Base-by-base conservation (phyloP, 805 yeast species). In the Metschnikowia borealis region DNA sequence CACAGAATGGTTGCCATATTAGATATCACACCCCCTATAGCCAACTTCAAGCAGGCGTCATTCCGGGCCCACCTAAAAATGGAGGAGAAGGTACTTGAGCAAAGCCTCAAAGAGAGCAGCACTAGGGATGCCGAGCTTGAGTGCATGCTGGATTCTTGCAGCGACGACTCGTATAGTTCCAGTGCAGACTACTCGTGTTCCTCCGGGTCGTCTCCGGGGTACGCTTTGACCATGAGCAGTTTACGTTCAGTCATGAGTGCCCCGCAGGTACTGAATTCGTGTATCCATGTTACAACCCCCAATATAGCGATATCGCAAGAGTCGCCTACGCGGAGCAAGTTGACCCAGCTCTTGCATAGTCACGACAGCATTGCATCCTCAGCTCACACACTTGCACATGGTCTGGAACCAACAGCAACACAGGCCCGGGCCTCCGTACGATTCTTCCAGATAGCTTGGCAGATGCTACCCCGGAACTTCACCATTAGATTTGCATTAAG, bases 81-180 rank as follows among this genome's bases (percentile, higher is more conserved):
- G 15, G 45, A 42, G 31, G 45, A 42, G 31, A 42, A n/a, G 20
- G 38, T 31, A 26, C 45, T 42, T 18, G 45, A 42, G 8, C 39
- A 21, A 26, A 35, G 23, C n/a, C 29, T 34, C 23, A 23, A 26
- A 17, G 17, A 26, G 15, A 44, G 40, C 15, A 17, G 7, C 8
- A 44, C 15, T 23, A 37, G 32, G n/a, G 38, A 44, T 17, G 17
- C 32, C 21, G 46, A 44, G 33, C 46, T 36, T 4, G 46, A 44
- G 5, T 15, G 46, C 34, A 8, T 44, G 40, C 46, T 44, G 39
- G 46, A 44, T 8, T 44, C 33, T 15, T 35, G 46, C 46, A 36
- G 46, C 34, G 46, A 44, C 11, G 46, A 44, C 17, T 44, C 46
- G 15, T 44, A 34, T 23, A 44, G 46, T 15, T 44, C 46, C 34